These are phyloP conservation scores for Suhomyces canberraensis DNA, from an alignment of 805 yeast genomes.

Conservation along the genomic window DNA sequence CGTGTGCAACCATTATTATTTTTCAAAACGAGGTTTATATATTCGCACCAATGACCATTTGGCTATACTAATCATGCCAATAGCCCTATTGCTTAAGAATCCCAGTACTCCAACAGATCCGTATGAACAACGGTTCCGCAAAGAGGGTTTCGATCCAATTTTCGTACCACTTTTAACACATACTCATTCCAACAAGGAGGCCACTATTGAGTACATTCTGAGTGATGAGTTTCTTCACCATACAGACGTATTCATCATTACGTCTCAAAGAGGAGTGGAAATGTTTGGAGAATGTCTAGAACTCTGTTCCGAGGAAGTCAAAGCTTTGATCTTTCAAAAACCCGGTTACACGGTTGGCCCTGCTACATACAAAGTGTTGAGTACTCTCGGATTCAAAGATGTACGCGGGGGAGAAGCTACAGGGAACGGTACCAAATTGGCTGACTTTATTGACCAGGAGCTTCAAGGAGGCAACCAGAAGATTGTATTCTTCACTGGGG, in stretches of 20 bases:
- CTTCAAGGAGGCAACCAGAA: conserved; percentile 24
- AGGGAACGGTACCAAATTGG: conserved; percentile 74
- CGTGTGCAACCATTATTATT: no score
- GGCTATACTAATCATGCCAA: no score
- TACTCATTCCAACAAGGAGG: conserved; percentile 47
- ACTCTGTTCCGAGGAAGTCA: conserved; percentile 16
- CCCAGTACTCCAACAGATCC: conserved; percentile 67
- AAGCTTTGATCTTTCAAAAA: conserved; percentile 37
- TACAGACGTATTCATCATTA: conserved; percentile 61
- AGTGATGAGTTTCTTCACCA: conserved; percentile 39
- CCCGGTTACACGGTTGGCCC: conserved; percentile 89
- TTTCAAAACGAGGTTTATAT: no score
- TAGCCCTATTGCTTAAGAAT: conserved; percentile 63
- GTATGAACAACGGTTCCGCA: conserved; percentile 46
- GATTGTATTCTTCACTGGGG: conserved; percentile 80
- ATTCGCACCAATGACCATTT: no score
- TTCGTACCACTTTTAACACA: conserved; percentile 79
- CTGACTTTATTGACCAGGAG: conserved; percentile 54
- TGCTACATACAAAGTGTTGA: conserved; percentile 64
- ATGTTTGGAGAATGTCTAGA: conserved; percentile 51
- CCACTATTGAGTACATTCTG: conserved; percentile 43
- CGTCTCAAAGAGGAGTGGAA: conserved; percentile 91
- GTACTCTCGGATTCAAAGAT: conserved; percentile 59
- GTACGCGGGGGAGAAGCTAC: conserved; percentile 72
- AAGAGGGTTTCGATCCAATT: conserved; percentile 37